These are phyloP conservation scores for Orychophragmus violaceus DNA, from an alignment of 345 rosid species.

Conservation along the genomic window DNA sequence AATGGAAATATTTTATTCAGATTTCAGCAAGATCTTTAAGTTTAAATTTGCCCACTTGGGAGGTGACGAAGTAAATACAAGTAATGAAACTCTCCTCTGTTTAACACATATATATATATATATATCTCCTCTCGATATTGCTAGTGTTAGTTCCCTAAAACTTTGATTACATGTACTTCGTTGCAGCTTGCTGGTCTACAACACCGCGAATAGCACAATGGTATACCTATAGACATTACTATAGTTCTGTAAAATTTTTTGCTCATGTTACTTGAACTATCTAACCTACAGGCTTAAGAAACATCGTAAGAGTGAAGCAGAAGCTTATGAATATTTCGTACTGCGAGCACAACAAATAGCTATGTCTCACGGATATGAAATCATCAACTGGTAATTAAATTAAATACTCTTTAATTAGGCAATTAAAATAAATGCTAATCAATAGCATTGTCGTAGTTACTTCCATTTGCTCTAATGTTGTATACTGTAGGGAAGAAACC, in stretches of 20 bases:
- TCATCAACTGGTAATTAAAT: constrained; percentile 58
- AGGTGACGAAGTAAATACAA: constrained; percentile 75
- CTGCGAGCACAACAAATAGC: constrained; percentile 56
- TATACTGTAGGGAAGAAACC: constrained; percentile 64
- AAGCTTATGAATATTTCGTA: constrained; percentile 69
- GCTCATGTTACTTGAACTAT: neutral
- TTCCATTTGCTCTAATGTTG: neutral
- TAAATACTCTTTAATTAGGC: neutral
- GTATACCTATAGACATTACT: constrained; percentile 22
- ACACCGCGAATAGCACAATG: constrained; percentile 50
- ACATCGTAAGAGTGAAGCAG: constrained; percentile 38
- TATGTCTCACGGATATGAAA: constrained; percentile 55
- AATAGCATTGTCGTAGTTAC: neutral
- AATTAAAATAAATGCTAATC: neutral
- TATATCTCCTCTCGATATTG: too few species aligned
- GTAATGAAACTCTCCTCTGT: constrained; percentile 31
- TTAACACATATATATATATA: neutral
- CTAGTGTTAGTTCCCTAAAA: neutral
- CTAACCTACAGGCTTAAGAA: constrained; percentile 40
- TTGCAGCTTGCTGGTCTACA: constrained; percentile 61
- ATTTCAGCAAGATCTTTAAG: constrained; percentile 71
- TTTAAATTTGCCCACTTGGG: constrained; percentile 72
- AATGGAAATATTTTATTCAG: constrained; percentile 25
- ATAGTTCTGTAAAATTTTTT: neutral
- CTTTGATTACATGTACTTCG: neutral